A percentile compares a stretch with the other conserved stretches of the same genome.
Conservation (phyloP, 371 early-diverging fungal species). For the Syncephalastrum sp. region DNA sequence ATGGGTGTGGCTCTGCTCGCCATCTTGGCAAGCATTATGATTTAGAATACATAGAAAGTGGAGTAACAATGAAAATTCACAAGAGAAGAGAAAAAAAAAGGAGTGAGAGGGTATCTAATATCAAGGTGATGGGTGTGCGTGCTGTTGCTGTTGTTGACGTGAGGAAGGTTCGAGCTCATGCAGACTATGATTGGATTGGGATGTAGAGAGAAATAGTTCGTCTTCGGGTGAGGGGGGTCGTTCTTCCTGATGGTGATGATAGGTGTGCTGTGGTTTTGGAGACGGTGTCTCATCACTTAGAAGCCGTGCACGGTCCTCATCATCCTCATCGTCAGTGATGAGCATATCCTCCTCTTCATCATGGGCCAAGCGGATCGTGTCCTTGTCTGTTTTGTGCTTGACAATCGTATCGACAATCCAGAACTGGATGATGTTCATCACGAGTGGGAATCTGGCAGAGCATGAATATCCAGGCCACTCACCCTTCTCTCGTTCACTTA, state of each 20-base stretch:
- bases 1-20: constrained; percentile 1
- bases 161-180: constrained; percentile 5
- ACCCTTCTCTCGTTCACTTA: constrained; percentile 11
- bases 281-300: too few species aligned
- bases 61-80: background rate
- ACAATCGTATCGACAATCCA: constrained; percentile 68
- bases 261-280: too few species aligned
- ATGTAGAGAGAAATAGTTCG: too few species aligned
- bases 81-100: background rate
- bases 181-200: constrained; percentile 5
- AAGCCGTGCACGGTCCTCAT: constrained; percentile 7
- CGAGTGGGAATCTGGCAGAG: constrained; percentile 41
- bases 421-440: constrained; percentile 66
- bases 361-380: constrained; percentile 26
- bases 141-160: constrained; percentile 1
- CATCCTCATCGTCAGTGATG: constrained; percentile 13
- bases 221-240: too few species aligned
- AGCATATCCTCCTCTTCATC: constrained; percentile 32
- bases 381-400: constrained; percentile 48
- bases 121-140: constrained; percentile 3
- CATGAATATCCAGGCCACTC: background rate
- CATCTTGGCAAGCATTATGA: background rate
- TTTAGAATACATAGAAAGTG: background rate
- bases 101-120: background rate
- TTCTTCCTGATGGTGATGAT: too few species aligned